Conservation (phyloP, 345 rosid species). For the Dovyalis caffra region DNA sequence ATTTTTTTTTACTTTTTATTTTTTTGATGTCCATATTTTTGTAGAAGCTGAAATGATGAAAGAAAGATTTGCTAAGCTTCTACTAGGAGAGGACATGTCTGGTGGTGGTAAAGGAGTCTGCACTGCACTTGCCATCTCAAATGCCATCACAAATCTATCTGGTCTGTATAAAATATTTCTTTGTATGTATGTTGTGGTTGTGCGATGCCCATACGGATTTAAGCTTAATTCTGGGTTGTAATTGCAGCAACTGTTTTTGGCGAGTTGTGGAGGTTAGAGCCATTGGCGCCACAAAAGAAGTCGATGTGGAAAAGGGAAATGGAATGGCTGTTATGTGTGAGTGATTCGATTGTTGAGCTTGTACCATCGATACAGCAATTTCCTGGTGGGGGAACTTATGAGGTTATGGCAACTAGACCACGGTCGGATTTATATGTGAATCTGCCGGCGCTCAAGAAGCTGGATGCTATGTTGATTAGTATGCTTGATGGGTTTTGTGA, state of each 20-base stretch:
- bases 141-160: conserved; percentile 97
- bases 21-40: not conserved
- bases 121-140: conserved; percentile 95
- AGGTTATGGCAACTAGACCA: conserved; percentile 85
- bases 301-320: conserved; percentile 92
- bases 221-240: not conserved
- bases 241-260: conserved; percentile 90
- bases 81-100: conserved; percentile 98
- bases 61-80: conserved; percentile 95
- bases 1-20: not conserved
- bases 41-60: conserved; percentile 95
- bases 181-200: not conserved
- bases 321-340: conserved; percentile 92
- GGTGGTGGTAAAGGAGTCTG: conserved; percentile 99
- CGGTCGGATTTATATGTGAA: conserved; percentile 86
- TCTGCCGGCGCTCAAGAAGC: conserved; percentile 96
- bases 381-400: conserved; percentile 90
- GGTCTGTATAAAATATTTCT: conserved; percentile 40
- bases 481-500: conserved; percentile 76
- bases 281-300: conserved; percentile 76
- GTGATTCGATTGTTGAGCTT: conserved; percentile 96
- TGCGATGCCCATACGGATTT: not conserved
- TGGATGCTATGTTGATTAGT: conserved; percentile 79
- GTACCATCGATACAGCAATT: conserved; percentile 89
- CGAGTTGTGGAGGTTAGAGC: conserved; percentile 93